Conservation (phyloP, 2,329 filamentous ascomycete genomes). For the Knoxdaviesia capensis region DNA sequence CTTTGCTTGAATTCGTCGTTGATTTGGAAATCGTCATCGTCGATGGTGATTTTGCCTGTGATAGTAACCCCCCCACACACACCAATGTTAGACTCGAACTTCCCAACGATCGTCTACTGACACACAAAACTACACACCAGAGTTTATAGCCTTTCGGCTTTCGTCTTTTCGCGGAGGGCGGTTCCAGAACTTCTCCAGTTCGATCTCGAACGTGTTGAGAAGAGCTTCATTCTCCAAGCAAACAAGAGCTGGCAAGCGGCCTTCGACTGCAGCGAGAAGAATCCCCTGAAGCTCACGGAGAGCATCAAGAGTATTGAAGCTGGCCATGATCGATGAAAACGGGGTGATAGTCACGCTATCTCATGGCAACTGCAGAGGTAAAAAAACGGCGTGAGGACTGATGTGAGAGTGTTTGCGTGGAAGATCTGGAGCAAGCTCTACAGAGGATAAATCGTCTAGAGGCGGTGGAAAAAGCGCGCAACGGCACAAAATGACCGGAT, state of each 20-base stretch:
- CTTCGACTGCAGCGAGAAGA: constrained; percentile 55
- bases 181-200: constrained; percentile 53
- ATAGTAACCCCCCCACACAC: constrained; percentile 1
- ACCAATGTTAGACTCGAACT: background rate
- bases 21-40: constrained; percentile 55
- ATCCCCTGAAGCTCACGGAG: constrained; percentile 76
- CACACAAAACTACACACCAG: constrained; percentile 26
- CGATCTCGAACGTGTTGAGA: constrained; percentile 48
- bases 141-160: constrained; percentile 51
- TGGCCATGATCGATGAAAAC: constrained; percentile 38
- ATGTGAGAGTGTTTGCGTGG: too few relatives aligned
- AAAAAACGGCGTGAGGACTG: too few relatives aligned
- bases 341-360: too few relatives aligned
- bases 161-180: constrained; percentile 54
- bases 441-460: too few relatives aligned
- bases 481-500: too few relatives aligned
- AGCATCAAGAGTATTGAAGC: constrained; percentile 50
- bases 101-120: background rate
- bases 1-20: constrained; percentile 79
- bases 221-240: constrained; percentile 52
- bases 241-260: constrained; percentile 37
- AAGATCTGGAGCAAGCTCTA: too few relatives aligned
- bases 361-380: too few relatives aligned
- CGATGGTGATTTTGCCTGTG: constrained; percentile 57
- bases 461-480: too few relatives aligned